Evolutionary conservation across 2,329 filamentous ascomycete species (phyloP).

Genomic region (Botryosphaeria dothidea): DNA sequence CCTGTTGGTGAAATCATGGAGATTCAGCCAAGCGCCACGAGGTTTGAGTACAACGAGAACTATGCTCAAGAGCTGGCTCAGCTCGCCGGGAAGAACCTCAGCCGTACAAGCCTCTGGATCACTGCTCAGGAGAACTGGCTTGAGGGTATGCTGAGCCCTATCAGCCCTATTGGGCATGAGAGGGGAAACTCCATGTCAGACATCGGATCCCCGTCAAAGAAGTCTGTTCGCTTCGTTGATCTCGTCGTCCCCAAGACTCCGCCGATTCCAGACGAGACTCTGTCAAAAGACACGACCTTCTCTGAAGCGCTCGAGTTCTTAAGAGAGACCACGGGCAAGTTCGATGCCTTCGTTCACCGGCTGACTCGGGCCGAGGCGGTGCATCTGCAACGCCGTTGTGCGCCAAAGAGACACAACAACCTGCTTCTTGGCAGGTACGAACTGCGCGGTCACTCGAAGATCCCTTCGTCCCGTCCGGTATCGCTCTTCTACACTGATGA

Average conservation of each 20-base stretch:
- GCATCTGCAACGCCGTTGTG: conserved; percentile 77
- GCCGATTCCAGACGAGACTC: conserved; percentile 27
- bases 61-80: conserved; percentile 75
- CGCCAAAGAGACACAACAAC: conserved; percentile 71
- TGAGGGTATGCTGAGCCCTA: conserved; percentile 41
- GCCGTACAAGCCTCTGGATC: conserved; percentile 86
- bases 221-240: conserved; percentile 72
- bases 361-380: conserved; percentile 84
- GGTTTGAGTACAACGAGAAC: conserved; percentile 70
- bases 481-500: conserved; percentile 48
- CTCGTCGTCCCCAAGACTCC: conserved; percentile 26
- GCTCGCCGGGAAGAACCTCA: conserved; percentile 70
- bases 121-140: conserved; percentile 78
- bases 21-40: conserved; percentile 64
- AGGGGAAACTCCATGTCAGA: conserved; percentile 21
- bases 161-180: conserved; percentile 24
- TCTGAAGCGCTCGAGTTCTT: conserved; percentile 83
- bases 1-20: conserved; percentile 52
- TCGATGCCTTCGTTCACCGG: conserved; percentile 82
- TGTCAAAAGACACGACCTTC: conserved; percentile 70
- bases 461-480: conserved; percentile 45
- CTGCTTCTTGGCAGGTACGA: conserved; percentile 85
- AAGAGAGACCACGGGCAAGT: conserved; percentile 62
- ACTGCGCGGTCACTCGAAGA: conserved; percentile 56
- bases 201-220: conserved; percentile 57